These are phyloP conservation scores for Haematococcus lacustris DNA, from an alignment of 139 green algal genomes.

Conservation along the genomic window DNA sequence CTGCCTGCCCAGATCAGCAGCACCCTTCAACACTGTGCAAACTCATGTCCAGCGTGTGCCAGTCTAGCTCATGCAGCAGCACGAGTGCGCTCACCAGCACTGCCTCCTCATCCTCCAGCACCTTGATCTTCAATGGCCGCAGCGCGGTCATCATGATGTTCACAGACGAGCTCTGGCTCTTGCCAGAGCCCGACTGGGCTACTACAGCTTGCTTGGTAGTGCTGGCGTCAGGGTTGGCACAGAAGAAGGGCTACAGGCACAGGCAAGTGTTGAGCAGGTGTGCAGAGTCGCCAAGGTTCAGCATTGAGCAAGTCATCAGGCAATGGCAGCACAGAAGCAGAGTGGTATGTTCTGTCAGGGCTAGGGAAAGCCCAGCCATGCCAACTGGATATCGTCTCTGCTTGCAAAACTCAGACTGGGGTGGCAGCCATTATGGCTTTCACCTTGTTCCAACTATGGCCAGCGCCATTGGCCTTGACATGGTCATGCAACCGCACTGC, in stretches of 20 bases:
- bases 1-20: no score
- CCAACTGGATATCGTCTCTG: not conserved
- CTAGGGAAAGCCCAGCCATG: not conserved
- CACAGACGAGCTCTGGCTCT: slow-evolving; percentile 5
- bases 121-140: slow-evolving; percentile 38
- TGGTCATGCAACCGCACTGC: no score
- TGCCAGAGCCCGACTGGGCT: no score
- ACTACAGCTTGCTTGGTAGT: no score
- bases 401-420: not conserved
- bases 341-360: not conserved
- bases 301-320: not conserved
- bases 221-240: slow-evolving; percentile 11
- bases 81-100: no score
- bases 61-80: no score
- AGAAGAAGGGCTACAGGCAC: slow-evolving; percentile 38
- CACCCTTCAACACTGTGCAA: no score
- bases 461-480: no score
- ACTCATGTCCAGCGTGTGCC: no score
- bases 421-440: not conserved
- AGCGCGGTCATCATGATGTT: slow-evolving; percentile 50
- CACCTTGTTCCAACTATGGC: no score
- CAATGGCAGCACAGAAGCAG: not conserved
- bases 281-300: not conserved
- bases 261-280: no score
- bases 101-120: slow-evolving; percentile 51